phyloP scores from a whole-genome alignment of 75 land plant genomes.

The Ceratopteris richardii region DNA sequence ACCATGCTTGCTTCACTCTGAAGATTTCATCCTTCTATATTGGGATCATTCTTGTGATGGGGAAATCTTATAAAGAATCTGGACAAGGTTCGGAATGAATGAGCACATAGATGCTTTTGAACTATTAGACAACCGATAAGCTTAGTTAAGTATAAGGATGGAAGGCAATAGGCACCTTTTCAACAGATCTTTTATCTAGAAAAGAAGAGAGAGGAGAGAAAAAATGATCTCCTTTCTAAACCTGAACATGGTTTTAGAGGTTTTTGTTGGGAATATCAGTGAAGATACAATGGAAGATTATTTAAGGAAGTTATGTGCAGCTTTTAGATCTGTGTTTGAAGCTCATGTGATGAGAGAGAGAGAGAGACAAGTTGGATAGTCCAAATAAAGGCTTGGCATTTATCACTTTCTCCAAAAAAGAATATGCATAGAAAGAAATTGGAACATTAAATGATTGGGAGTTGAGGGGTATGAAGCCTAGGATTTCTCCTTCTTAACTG shows the following conservation, averaged over 20 bases:
- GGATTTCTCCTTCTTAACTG: conserved; percentile 73
- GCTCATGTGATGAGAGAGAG: conserved; percentile 30
- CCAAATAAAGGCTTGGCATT: conserved; percentile 78
- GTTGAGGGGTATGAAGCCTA: conserved; percentile 68
- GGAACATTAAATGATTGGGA: conserved; percentile 68
- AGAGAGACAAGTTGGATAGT: conserved; percentile 38
- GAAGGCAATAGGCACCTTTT: too few relatives aligned
- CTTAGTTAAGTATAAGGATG: too few relatives aligned
- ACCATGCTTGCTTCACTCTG: too few relatives aligned
- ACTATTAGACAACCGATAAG: too few relatives aligned
- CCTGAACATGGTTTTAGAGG: conserved; percentile 96
- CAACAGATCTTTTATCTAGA: background rate
- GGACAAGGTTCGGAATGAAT: too few relatives aligned
- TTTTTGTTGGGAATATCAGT: conserved; percentile 80
- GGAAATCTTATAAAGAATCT: too few relatives aligned
- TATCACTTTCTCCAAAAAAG: conserved; percentile 61
- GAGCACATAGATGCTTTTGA: too few relatives aligned
- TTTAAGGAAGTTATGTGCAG: conserved; percentile 54
- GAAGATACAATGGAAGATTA: conserved; percentile 73
- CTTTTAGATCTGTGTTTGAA: conserved; percentile 74
- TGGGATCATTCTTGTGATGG: too few relatives aligned
- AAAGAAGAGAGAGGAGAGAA: conserved; percentile 32
- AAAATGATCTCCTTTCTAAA: conserved; percentile 57
- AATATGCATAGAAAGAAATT: conserved; percentile 75
- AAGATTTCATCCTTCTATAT: too few relatives aligned